These are phyloP conservation scores for Candida silvatica DNA, from an alignment of 805 yeast genomes.

Conservation along the genomic window DNA sequence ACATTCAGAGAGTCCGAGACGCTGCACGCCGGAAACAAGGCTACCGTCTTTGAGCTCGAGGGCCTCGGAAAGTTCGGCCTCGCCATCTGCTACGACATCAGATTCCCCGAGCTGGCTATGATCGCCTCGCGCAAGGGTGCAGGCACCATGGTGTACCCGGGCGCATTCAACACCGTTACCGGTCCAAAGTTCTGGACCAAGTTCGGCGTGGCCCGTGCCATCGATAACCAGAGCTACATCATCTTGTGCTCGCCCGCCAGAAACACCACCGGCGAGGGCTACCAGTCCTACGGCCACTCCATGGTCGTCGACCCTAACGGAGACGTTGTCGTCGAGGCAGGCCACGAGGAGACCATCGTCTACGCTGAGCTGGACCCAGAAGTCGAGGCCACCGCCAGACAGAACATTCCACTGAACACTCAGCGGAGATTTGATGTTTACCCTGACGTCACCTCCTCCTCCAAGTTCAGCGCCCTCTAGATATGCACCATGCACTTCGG, in stretches of 20 bases:
- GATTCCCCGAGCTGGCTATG: conserved; percentile 73
- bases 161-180: conserved; percentile 78
- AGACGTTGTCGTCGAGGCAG: conserved; percentile 59
- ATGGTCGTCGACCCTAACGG: conserved; percentile 59
- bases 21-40: conserved; percentile 70
- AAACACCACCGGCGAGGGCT: conserved; percentile 45
- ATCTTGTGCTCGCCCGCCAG: conserved; percentile 87
- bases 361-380: conserved; percentile 68
- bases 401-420: conserved; percentile 55
- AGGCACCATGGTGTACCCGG: conserved; percentile 74
- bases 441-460: conserved; percentile 29
- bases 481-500: background rate
- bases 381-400: conserved; percentile 46
- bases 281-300: conserved; percentile 64
- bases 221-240: conserved; percentile 66
- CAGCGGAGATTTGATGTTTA: conserved; percentile 71
- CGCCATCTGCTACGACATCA: conserved; percentile 77
- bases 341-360: conserved; percentile 67
- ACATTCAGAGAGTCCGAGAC: conserved; percentile 76
- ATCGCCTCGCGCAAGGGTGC: conserved; percentile 60
- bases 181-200: conserved; percentile 83
- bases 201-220: conserved; percentile 63
- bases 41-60: conserved; percentile 65
- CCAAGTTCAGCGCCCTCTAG: conserved; percentile 13
- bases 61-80: conserved; percentile 68